Percentiles rank a stretch among this genome's conserved stretches.
These are phyloP conservation scores for Dactylorhiza incarnata DNA, from an alignment of 106 monocot species.

Conservation along the genomic window DNA sequence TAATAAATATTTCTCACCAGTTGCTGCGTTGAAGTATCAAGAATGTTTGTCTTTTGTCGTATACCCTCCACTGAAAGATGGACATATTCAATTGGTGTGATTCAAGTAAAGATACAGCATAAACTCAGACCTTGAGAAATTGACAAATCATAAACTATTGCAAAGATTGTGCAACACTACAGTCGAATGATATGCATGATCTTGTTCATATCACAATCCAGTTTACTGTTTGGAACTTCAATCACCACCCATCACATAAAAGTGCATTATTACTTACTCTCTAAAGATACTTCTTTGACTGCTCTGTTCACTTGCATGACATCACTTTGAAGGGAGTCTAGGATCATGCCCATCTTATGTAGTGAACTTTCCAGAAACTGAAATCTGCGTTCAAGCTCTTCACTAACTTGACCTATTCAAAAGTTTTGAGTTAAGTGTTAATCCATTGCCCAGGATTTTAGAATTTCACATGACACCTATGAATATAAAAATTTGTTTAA, in stretches of 20 bases:
- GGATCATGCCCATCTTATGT: slow-evolving; percentile 59
- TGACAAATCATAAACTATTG: not conserved
- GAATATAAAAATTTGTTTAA: not conserved
- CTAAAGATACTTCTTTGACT: slow-evolving; percentile 65
- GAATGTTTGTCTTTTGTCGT: slow-evolving; percentile 57
- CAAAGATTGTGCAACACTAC: not conserved
- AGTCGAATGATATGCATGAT: not conserved
- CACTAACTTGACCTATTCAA: slow-evolving; percentile 56
- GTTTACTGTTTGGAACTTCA: not conserved
- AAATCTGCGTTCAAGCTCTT: slow-evolving; percentile 74
- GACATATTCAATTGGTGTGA: not conserved
- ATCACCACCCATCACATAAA: not conserved
- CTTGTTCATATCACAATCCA: not conserved
- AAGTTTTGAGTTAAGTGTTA: slow-evolving; percentile 1
- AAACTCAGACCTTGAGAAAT: not conserved
- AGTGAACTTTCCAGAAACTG: slow-evolving; percentile 56
- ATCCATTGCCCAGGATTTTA: not conserved
- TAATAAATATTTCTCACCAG: slow-evolving; percentile 38
- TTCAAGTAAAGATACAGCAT: not conserved
- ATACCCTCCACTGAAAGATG: slow-evolving; percentile 55
- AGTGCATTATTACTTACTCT: slow-evolving; percentile 48
- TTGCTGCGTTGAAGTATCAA: slow-evolving; percentile 59
- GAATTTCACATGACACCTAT: not conserved
- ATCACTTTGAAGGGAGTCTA: slow-evolving; percentile 74
- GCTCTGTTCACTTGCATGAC: slow-evolving; percentile 74